Evolutionary conservation across 2,329 filamentous ascomycete genomes (phyloP), one percentile per base, ranked within the genome.

Genomic region (Fusarium scirpi): DNA sequence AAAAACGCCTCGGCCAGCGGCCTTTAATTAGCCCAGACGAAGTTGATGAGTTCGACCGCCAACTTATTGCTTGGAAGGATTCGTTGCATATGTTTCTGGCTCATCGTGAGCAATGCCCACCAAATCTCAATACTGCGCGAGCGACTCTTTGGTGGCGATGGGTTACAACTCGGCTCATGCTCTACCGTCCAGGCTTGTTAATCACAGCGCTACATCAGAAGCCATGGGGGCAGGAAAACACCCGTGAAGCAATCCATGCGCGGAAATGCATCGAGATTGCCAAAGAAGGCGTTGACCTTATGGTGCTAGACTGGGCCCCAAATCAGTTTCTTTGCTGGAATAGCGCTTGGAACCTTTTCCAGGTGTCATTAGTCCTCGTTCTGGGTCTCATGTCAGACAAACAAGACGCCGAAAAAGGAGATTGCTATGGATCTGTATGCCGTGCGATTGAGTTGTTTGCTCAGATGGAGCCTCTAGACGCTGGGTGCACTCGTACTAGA

Each of bases 1-100:
- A 95, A 77, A 92, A 95, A 74, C 86, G 89, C 55, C 85, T 95
- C 5, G 91, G 91, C 18, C 88, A 91, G 57, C 87, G 89, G 3
- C 91, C 92, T 1, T 82, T 93, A 3, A 85, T 93, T 4, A 85
- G 86, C n/a, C 83, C 86, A 30, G 86, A 90, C 30, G 91, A 94
- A 27, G 49, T 57, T 3, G 22, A 45, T 3, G 34, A 48, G 2
- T 51, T 65, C 3, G 65, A 67, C 18, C 13, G 8, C 2, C 43
- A 65, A 3, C 46, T 67, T 1, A 4, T 46, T 3, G 15, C 13
- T 4, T 67, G 65, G 65, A 47, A 49, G n/a, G 4, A 53, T 6
- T 57, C 52, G 2, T 44, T 57, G 15, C 47, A 65, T 20, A 6
- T 16, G 6, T 49, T 58, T 38, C 20, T 67, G 4, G 12, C 32